Conservation (phyloP, 495 filamentous ascomycete genomes). For the Coniosporium apollinis region DNA sequence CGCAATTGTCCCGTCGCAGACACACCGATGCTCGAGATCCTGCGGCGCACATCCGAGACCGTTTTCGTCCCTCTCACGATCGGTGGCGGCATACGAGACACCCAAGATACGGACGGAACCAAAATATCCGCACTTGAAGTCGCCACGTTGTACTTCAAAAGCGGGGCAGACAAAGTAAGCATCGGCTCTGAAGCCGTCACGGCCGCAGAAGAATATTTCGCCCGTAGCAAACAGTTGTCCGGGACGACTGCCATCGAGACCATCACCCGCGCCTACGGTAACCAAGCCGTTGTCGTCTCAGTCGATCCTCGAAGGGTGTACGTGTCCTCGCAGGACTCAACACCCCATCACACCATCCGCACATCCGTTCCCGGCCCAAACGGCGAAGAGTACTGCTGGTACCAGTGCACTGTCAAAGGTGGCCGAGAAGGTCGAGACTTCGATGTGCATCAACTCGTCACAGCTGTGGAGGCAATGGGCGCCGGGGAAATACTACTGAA, state of each 20-base stretch:
- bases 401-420: constrained; percentile 92
- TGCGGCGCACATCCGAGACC: constrained; percentile 72
- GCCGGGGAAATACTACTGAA: constrained; percentile 89
- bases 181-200: constrained; percentile 90
- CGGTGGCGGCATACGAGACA: constrained; percentile 86
- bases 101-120: constrained; percentile 76
- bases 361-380: constrained; percentile 52
- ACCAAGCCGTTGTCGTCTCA: constrained; percentile 91
- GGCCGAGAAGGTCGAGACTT: constrained; percentile 81
- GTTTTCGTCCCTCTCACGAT: constrained; percentile 97
- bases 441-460: constrained; percentile 72
- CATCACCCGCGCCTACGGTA: constrained; percentile 85
- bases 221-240: constrained; percentile 42
- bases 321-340: constrained; percentile 52
- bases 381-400: constrained; percentile 83
- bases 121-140: constrained; percentile 75
- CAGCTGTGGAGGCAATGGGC: constrained; percentile 91
- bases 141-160: constrained; percentile 94
- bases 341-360: constrained; percentile 59
- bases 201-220: constrained; percentile 80
- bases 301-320: constrained; percentile 88
- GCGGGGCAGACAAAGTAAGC: constrained; percentile 94
- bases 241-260: constrained; percentile 86
- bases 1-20: constrained; percentile 84
- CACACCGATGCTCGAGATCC: constrained; percentile 86